These are phyloP conservation scores for Tilletia indica DNA, from an alignment of 1,284 basidiomycete genomes.

Conservation along the genomic window DNA sequence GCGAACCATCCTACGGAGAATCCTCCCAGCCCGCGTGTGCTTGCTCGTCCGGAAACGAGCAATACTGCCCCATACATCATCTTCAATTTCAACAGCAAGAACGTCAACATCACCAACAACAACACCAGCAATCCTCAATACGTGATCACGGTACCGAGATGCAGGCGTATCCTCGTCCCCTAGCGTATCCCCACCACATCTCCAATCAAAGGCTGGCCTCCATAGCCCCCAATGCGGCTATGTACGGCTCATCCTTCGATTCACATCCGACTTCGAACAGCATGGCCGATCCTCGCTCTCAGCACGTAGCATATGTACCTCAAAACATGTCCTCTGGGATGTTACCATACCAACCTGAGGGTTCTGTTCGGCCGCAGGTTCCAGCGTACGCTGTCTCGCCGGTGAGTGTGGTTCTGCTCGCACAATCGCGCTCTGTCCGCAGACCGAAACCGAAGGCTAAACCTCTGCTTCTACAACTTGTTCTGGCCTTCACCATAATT, in stretches of 20 bases:
- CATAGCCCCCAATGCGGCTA: background rate
- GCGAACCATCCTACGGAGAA: constrained; percentile 14
- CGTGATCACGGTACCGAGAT: background rate
- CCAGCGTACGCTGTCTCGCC: constrained; percentile 5
- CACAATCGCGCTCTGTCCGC: background rate
- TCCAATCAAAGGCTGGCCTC: background rate
- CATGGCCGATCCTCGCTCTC: background rate
- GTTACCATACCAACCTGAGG: background rate
- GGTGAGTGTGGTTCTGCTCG: background rate
- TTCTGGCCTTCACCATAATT: background rate
- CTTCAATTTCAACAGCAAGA: background rate
- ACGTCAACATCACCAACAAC: background rate
- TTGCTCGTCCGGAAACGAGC: constrained; percentile 16
- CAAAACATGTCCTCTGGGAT: background rate
- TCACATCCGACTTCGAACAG: background rate
- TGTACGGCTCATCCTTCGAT: background rate
- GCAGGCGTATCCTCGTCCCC: constrained; percentile 2
- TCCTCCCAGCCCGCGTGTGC: constrained; percentile 4
- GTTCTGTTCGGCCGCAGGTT: background rate
- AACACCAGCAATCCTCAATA: background rate
- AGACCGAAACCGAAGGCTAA: background rate
- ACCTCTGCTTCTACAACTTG: background rate
- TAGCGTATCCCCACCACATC: constrained; percentile 2
- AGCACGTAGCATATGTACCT: background rate
- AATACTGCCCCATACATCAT: constrained; percentile 7